These are phyloP conservation scores for Bruguiera sexangula DNA, from an alignment of 345 rosid genomes.

Conservation along the genomic window DNA sequence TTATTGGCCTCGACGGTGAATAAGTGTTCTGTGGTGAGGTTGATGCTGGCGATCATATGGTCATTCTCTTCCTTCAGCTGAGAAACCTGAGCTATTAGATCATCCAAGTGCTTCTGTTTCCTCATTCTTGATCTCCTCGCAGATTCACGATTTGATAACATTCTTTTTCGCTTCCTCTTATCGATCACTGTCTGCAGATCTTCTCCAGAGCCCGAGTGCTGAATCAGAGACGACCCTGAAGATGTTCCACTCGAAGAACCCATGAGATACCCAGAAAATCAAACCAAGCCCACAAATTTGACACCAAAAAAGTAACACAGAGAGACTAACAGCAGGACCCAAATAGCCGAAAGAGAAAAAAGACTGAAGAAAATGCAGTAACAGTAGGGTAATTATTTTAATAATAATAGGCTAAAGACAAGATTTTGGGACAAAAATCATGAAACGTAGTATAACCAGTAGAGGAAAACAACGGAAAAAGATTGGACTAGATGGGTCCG, in stretches of 20 bases:
- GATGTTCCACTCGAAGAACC: constrained; percentile 69
- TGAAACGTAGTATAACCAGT: constrained; percentile 98
- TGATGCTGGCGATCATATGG: constrained; percentile 51
- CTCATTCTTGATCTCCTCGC: constrained; percentile 63
- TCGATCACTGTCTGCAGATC: constrained; percentile 42
- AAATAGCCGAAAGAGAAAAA: constrained; percentile 7
- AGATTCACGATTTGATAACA: constrained; percentile 61
- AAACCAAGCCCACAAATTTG: neutral
- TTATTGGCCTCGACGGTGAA: constrained; percentile 66
- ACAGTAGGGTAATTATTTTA: constrained; percentile 1
- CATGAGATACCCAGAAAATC: constrained; percentile 32
- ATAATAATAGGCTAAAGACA: constrained; percentile 8
- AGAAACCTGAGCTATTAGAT: constrained; percentile 53
- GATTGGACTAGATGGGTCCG: constrained; percentile 98
- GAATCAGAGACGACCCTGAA: constrained; percentile 51
- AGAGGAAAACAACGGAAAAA: constrained; percentile 98
- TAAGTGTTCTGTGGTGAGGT: constrained; percentile 55
- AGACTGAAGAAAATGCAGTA: constrained; percentile 4
- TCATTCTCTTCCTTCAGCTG: constrained; percentile 56
- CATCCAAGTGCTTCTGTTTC: constrained; percentile 52
- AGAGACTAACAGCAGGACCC: constrained; percentile 40
- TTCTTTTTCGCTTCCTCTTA: constrained; percentile 59
- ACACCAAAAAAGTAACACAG: constrained; percentile 7
- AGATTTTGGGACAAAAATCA: constrained; percentile 32
- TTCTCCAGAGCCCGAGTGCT: constrained; percentile 63